Percentiles rank a stretch among this genome's conserved stretches.
These are phyloP conservation scores for Henckelia pumila DNA, from an alignment of 257 asterid species.

Conservation along the genomic window DNA sequence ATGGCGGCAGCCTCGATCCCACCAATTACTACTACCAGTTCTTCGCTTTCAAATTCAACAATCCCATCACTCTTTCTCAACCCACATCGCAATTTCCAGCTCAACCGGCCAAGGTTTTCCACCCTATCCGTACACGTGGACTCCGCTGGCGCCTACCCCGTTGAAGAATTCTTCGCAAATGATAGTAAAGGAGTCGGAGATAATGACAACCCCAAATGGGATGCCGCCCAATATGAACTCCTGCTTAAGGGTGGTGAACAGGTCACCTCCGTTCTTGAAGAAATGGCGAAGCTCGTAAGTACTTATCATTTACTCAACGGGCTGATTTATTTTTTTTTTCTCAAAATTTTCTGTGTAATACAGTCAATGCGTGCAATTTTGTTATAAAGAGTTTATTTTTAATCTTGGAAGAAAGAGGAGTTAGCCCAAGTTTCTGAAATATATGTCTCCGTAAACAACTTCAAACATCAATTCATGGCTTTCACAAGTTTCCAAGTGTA, in stretches of 20 bases:
- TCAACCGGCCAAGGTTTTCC: slow-evolving; percentile 25
- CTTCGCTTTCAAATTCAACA: slow-evolving; percentile 14
- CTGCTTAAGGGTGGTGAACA: slow-evolving; percentile 85
- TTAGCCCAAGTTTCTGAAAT: no score
- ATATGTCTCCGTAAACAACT: no score
- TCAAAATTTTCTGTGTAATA: no score
- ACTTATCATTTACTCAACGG: no score
- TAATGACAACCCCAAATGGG: slow-evolving; percentile 34
- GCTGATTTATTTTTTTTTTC: no score
- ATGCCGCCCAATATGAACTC: slow-evolving; percentile 60
- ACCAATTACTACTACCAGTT: slow-evolving; percentile 16
- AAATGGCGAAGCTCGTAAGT: slow-evolving; percentile 84
- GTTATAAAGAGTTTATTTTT: no score
- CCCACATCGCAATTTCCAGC: slow-evolving; percentile 22
- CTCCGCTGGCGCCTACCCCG: slow-evolving; percentile 42
- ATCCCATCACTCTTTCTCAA: slow-evolving; percentile 19
- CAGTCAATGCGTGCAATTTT: no score
- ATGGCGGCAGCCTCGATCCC: slow-evolving; percentile 50
- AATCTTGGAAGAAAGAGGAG: no score
- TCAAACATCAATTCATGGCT: no score
- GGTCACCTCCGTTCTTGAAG: slow-evolving; percentile 90
- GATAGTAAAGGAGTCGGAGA: slow-evolving; percentile 24
- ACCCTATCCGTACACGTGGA: slow-evolving; percentile 33
- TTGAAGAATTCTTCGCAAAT: slow-evolving; percentile 35
- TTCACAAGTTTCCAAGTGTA: no score